These are phyloP conservation scores for Microbotryomycetes sp. DNA, from an alignment of 1,284 basidiomycete species.

Conservation along the genomic window DNA sequence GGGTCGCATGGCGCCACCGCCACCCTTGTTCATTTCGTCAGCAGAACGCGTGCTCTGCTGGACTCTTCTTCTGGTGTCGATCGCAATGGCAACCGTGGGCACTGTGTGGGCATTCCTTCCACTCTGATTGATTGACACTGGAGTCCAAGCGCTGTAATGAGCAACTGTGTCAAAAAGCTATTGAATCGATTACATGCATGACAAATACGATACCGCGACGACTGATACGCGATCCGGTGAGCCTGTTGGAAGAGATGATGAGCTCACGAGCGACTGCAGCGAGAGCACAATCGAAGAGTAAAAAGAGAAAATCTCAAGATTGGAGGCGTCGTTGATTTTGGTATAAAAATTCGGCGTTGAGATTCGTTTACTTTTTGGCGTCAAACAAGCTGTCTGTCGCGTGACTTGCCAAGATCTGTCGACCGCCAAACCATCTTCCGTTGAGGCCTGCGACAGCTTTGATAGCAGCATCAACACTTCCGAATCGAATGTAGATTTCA, in stretches of 20 bases:
- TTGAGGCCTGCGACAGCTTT: constrained; percentile 82
- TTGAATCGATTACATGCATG: too few relatives aligned
- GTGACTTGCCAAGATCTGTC: constrained; percentile 64
- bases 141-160: too few relatives aligned
- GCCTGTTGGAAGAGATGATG: too few relatives aligned
- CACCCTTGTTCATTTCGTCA: not conserved
- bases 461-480: constrained; percentile 66
- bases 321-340: too few relatives aligned
- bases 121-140: constrained; percentile 5
- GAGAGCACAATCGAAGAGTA: too few relatives aligned
- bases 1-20: too few relatives aligned
- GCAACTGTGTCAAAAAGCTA: too few relatives aligned
- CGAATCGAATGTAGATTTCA: constrained; percentile 95
- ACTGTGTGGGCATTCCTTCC: constrained; percentile 61
- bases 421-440: constrained; percentile 91
- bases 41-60: constrained; percentile 14
- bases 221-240: too few relatives aligned
- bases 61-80: constrained; percentile 53
- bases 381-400: constrained; percentile 33
- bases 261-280: too few relatives aligned
- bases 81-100: constrained; percentile 68
- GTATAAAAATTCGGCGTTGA: too few relatives aligned
- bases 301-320: too few relatives aligned
- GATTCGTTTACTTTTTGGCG: constrained; percentile 18
- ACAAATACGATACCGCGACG: too few relatives aligned